Conservation (phyloP, 1,284 basidiomycete genomes). For the Cryptococcus wingfieldii region DNA sequence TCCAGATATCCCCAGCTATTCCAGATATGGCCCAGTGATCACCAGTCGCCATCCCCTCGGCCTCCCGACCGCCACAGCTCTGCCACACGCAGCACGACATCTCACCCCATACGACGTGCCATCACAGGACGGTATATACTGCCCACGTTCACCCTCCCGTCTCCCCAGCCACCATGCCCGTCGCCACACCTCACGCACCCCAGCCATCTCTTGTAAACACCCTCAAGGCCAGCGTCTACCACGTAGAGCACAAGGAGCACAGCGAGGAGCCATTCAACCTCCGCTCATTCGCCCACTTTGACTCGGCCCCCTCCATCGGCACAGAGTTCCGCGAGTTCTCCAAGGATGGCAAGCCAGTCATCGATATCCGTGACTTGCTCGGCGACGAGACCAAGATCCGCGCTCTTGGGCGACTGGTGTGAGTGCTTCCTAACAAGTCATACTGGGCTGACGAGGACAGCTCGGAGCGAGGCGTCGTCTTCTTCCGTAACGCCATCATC, state of each 20-base stretch:
- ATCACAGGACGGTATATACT: no score
- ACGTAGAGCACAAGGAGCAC: neutral
- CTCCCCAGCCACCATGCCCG: conserved; percentile 4
- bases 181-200: conserved; percentile 6
- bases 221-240: conserved; percentile 11
- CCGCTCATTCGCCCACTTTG: conserved; percentile 26
- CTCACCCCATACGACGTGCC: no score
- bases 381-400: conserved; percentile 24
- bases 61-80: no score
- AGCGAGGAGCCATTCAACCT: conserved; percentile 1
- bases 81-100: no score
- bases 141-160: no score
- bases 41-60: no score
- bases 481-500: conserved; percentile 57
- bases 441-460: conserved; percentile 1
- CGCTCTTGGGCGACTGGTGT: conserved; percentile 35
- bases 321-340: conserved; percentile 44
- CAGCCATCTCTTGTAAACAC: conserved; percentile 5
- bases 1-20: no score
- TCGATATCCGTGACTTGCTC: conserved; percentile 28
- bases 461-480: conserved; percentile 66
- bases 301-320: conserved; percentile 37
- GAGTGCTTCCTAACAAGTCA: conserved; percentile 5
- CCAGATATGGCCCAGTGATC: no score
- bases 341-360: conserved; percentile 19